phyloP scores from a whole-genome alignment of 2,329 filamentous ascomycete species.

The Arthrocladium fulminans region DNA sequence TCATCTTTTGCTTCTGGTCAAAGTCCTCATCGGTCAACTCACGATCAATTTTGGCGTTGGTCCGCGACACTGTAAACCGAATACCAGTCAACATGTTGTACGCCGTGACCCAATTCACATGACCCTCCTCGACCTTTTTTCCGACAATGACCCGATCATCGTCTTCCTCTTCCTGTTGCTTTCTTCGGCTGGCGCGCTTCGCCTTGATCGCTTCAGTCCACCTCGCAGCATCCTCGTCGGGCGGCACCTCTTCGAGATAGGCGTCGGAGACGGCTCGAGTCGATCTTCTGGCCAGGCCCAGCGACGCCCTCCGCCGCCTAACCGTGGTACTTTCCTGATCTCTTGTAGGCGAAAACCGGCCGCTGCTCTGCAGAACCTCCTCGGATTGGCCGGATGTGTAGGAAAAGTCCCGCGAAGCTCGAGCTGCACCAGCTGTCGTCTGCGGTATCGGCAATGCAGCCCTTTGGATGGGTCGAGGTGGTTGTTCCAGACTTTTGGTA shows the following conservation, averaged over 20 bases:
- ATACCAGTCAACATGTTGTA: conserved; percentile 99
- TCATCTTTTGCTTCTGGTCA: conserved; percentile 90
- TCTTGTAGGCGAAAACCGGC: conserved; percentile 69
- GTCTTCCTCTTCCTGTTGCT: conserved; percentile 78
- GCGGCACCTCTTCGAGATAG: conserved; percentile 70
- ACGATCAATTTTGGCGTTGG: conserved; percentile 92
- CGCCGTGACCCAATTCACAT: conserved; percentile 93
- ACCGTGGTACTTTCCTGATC: conserved; percentile 26
- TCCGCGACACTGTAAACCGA: conserved; percentile 89
- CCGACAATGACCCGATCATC: conserved; percentile 84
- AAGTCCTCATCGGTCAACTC: conserved; percentile 87
- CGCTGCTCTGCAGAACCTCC: conserved; percentile 61
- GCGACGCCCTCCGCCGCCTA: conserved; percentile 65
- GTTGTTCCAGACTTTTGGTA: conserved; percentile 46
- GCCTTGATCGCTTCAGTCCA: conserved; percentile 92
- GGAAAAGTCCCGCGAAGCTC: conserved; percentile 59
- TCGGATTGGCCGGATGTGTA: conserved; percentile 34
- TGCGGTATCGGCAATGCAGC: conserved; percentile 85
- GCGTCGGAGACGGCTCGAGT: conserved; percentile 80
- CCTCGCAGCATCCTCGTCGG: conserved; percentile 80
- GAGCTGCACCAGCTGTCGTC: conserved; percentile 47
- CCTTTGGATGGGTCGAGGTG: conserved; percentile 61
- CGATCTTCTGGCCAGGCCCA: conserved; percentile 68
- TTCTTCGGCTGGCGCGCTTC: conserved; percentile 80
- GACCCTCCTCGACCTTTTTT: conserved; percentile 94